These are phyloP conservation scores for Annona cherimola DNA, from an alignment of 164 flowering plant genomes.

Conservation along the genomic window DNA sequence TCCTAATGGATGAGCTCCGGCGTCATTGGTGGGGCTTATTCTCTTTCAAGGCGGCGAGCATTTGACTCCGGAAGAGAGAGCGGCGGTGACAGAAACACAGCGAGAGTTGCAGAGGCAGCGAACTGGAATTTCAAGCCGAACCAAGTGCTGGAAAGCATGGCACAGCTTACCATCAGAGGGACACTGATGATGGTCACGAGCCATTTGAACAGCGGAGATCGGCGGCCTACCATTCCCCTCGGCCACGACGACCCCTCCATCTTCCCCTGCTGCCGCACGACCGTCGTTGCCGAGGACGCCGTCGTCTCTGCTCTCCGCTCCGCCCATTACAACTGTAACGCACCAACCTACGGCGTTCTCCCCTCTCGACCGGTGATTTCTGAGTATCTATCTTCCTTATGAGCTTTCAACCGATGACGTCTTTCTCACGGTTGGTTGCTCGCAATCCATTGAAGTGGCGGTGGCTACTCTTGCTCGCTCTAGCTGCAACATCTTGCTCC, in stretches of 20 bases:
- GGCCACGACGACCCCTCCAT: conserved; percentile 44
- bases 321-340: conserved; percentile 26
- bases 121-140: conserved; percentile 27
- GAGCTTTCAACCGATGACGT: conserved; percentile 64
- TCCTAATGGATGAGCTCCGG: no score
- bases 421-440: conserved; percentile 79
- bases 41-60: no score
- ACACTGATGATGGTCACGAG: conserved; percentile 16
- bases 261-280: conserved; percentile 32
- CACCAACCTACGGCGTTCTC: conserved; percentile 18
- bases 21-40: no score
- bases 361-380: conserved; percentile 62
- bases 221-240: conserved; percentile 24
- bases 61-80: no score
- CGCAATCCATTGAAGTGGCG: conserved; percentile 77
- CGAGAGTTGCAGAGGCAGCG: neutral
- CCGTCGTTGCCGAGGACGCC: conserved; percentile 31
- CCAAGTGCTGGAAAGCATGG: conserved; percentile 15
- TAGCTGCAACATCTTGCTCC: conserved; percentile 79
- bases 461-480: conserved; percentile 63
- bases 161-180: conserved; percentile 20
- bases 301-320: conserved; percentile 29
- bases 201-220: conserved; percentile 16
- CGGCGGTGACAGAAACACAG: conserved; percentile 13
- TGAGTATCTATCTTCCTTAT: conserved; percentile 81